phyloP scores from a whole-genome alignment of 2,329 filamentous ascomycete genomes.

The Cytospora paraplurivora region DNA sequence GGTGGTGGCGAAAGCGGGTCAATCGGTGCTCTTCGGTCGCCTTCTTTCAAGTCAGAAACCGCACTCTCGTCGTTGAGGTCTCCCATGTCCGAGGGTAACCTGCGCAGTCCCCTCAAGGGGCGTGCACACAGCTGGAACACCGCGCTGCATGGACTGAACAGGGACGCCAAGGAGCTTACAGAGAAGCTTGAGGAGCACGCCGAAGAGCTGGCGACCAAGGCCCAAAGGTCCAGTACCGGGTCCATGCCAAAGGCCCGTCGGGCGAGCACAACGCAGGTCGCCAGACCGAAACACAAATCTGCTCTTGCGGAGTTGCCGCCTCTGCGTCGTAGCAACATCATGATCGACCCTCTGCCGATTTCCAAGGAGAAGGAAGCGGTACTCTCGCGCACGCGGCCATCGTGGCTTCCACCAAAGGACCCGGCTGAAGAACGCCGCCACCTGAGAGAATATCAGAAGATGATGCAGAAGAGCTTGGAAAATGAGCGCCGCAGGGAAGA shows the following conservation, averaged over 20 bases:
- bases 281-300: conserved; percentile 62
- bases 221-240: conserved; percentile 41
- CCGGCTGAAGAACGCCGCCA: conserved; percentile 90
- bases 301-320: conserved; percentile 71
- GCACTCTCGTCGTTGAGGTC: conserved; percentile 39
- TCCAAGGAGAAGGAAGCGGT: conserved; percentile 88
- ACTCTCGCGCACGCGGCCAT: conserved; percentile 76
- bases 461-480: conserved; percentile 69
- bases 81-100: conserved; percentile 35
- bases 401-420: conserved; percentile 84
- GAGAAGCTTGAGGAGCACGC: conserved; percentile 81
- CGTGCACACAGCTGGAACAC: conserved; percentile 76
- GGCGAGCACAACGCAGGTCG: conserved; percentile 40
- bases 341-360: conserved; percentile 81
- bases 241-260: conserved; percentile 41
- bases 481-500: conserved; percentile 62
- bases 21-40: conserved; percentile 49
- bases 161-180: conserved; percentile 73
- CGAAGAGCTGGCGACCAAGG: conserved; percentile 59
- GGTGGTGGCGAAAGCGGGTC: conserved; percentile 61
- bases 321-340: conserved; percentile 72
- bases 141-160: conserved; percentile 67
- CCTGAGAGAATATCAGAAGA: conserved; percentile 79
- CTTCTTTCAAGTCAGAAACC: conserved; percentile 53
- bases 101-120: conserved; percentile 49